Conservation (phyloP, 176 grass and related monocot genomes). For the Lolium multiflorum region DNA sequence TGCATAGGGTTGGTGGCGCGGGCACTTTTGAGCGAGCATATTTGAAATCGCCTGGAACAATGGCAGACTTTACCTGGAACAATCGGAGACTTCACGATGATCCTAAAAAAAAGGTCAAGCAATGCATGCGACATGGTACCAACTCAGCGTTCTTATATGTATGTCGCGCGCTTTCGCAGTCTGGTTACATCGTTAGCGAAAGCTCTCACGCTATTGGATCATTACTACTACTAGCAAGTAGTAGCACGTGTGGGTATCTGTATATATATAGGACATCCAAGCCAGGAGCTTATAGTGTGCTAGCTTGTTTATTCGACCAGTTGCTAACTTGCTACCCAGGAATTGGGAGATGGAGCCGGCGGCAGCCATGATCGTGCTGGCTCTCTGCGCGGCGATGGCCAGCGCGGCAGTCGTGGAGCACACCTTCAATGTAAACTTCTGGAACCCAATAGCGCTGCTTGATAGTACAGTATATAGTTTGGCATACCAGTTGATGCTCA, state of each 20-base stretch:
- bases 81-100: too few species aligned
- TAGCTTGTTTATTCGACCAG: too few species aligned
- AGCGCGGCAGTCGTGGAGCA: conserved; percentile 39
- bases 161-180: background rate
- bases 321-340: background rate
- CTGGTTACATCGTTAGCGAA: conserved; percentile 11
- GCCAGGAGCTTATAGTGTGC: too few species aligned
- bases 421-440: conserved; percentile 43
- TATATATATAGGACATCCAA: conserved; percentile 1
- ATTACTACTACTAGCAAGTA: background rate
- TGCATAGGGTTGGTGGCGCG: too few species aligned
- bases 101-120: too few species aligned
- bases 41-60: too few species aligned
- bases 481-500: too few species aligned
- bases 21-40: too few species aligned
- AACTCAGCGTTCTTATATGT: background rate
- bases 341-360: background rate
- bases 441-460: background rate
- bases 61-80: too few species aligned
- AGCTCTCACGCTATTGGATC: background rate
- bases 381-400: conserved; percentile 21
- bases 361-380: conserved; percentile 15
- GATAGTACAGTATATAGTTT: background rate
- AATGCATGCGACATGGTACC: background rate
- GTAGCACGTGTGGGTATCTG: too few species aligned